phyloP scores from a whole-genome alignment of 2,329 filamentous ascomycete species.

The Helotiales sp. region DNA sequence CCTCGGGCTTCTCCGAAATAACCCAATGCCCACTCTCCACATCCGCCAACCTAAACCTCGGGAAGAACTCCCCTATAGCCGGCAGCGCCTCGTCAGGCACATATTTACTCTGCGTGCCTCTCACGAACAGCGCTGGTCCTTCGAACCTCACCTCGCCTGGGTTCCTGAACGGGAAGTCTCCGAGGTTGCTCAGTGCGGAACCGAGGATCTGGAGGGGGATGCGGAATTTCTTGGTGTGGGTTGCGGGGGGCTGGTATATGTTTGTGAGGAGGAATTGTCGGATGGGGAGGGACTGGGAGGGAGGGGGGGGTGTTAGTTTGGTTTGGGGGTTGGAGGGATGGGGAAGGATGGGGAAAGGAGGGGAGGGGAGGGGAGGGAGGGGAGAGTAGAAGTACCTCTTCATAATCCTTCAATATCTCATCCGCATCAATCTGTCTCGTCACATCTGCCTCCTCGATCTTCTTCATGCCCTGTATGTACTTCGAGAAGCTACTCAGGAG shows the following conservation, averaged over 20 bases:
- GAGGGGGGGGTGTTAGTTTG: not conserved
- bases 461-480: conserved; percentile 85
- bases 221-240: conserved; percentile 71
- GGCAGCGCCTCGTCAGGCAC: conserved; percentile 81
- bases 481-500: conserved; percentile 76
- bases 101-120: conserved; percentile 78
- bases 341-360: not conserved
- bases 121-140: conserved; percentile 80
- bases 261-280: conserved; percentile 94
- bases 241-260: conserved; percentile 60
- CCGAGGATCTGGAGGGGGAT: conserved; percentile 77
- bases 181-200: conserved; percentile 69
- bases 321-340: not conserved
- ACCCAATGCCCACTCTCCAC: conserved; percentile 86
- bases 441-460: conserved; percentile 72
- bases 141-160: conserved; percentile 71
- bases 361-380: conserved; percentile 11
- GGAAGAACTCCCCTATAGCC: conserved; percentile 83
- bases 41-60: conserved; percentile 73
- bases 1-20: conserved; percentile 84
- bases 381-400: conserved; percentile 55
- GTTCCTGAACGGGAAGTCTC: conserved; percentile 85
- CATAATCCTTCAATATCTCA: conserved; percentile 75
- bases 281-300: conserved; percentile 68
- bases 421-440: conserved; percentile 79